A percentile compares a stretch with the other conserved stretches of the same genome.
Evolutionary conservation across 192 early-diverging fungal genomes (phyloP).

Genomic region (Thamnidium elegans): DNA sequence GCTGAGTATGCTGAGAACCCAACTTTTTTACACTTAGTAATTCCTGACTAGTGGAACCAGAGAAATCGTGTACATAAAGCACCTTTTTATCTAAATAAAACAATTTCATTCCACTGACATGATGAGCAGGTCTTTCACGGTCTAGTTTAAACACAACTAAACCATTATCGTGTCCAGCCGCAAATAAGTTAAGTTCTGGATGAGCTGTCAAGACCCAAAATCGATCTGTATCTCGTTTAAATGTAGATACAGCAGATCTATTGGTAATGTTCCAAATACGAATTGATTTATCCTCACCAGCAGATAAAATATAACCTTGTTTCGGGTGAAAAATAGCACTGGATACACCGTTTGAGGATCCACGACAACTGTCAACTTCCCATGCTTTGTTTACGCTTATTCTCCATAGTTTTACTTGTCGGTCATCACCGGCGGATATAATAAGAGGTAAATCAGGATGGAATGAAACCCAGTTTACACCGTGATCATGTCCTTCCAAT

Average conservation of each 20-base stretch:
- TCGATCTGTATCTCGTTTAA: conserved; percentile 92
- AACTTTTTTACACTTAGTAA: conserved; percentile 75
- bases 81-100: conserved; percentile 89
- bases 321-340: conserved; percentile 94
- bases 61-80: conserved; percentile 80
- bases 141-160: conserved; percentile 99
- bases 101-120: conserved; percentile 77
- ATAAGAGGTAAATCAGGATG: conserved; percentile 95
- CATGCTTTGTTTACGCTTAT: conserved; percentile 95
- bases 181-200: conserved; percentile 97
- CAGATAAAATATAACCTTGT: conserved; percentile 90
- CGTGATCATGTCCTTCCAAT: conserved; percentile 94
- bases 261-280: conserved; percentile 98
- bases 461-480: conserved; percentile 98
- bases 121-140: conserved; percentile 90
- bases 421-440: conserved; percentile 96
- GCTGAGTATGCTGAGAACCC: conserved; percentile 68
- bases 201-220: conserved; percentile 97
- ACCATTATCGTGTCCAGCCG: conserved; percentile 96
- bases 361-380: conserved; percentile 98
- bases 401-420: conserved; percentile 97
- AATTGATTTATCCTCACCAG: conserved; percentile 96
- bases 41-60: conserved; percentile 68
- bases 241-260: conserved; percentile 91
- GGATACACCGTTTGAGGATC: conserved; percentile 97